Evolutionary conservation across 352 stramenopile species (phyloP).

Genomic region (Phytophthora fragariae): DNA sequence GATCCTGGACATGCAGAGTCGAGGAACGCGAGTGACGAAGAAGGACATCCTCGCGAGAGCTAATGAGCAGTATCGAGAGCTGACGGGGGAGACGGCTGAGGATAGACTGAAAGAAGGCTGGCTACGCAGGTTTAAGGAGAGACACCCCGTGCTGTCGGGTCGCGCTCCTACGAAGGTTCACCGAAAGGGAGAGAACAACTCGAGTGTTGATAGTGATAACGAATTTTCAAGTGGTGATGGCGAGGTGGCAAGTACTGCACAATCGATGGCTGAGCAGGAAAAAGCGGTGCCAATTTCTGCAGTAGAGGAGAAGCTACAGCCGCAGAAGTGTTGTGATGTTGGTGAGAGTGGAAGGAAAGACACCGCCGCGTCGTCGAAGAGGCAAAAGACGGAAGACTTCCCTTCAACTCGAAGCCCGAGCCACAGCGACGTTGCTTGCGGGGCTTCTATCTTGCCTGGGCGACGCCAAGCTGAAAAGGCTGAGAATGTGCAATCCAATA

Average conservation of each 20-base stretch:
- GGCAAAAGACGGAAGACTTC: slow-evolving; percentile 10
- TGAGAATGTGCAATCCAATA: slow-evolving; percentile 16
- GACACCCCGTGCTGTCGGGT: slow-evolving; percentile 29
- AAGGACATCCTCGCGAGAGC: slow-evolving; percentile 25
- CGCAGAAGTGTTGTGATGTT: not conserved
- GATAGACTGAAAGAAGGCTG: slow-evolving; percentile 31
- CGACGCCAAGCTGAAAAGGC: slow-evolving; percentile 11
- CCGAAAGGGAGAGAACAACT: slow-evolving; percentile 3
- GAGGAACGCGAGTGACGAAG: slow-evolving; percentile 23
- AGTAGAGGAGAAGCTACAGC: not conserved
- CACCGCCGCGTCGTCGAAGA: not conserved
- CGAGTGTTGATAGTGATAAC: slow-evolving; percentile 1
- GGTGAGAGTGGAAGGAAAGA: not conserved
- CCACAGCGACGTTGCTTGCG: not conserved
- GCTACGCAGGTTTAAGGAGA: slow-evolving; percentile 36
- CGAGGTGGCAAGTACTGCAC: not conserved
- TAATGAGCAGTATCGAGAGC: slow-evolving; percentile 24
- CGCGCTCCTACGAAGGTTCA: slow-evolving; percentile 4
- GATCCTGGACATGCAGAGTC: slow-evolving; percentile 28
- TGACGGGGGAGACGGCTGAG: slow-evolving; percentile 5
- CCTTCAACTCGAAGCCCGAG: not conserved
- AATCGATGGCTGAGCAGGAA: not conserved
- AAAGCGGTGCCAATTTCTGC: not conserved
- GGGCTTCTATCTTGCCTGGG: slow-evolving; percentile 14
- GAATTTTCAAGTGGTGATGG: not conserved